phyloP scores from a whole-genome alignment of 2,329 filamentous ascomycete species.

The Aureobasidium mangrovei region DNA sequence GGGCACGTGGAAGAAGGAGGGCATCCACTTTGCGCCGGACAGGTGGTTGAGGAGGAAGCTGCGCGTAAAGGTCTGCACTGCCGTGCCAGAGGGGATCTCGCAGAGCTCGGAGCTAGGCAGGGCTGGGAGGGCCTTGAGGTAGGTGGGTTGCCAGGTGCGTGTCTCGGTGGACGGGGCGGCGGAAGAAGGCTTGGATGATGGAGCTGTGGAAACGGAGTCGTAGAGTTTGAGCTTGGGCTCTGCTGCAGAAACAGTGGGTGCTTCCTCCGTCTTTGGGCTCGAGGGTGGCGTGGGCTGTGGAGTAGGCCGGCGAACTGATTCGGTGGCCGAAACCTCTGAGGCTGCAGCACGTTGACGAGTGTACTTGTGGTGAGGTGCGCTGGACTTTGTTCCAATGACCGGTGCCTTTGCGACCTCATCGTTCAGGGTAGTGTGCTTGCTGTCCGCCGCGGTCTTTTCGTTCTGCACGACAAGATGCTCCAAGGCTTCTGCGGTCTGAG shows the following conservation, averaged over 20 bases:
- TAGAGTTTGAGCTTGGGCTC: neutral
- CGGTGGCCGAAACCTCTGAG: neutral
- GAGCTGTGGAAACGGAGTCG: neutral
- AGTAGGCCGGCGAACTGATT: neutral
- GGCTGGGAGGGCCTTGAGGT: constrained; percentile 26
- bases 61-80: constrained; percentile 30
- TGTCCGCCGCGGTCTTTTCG: neutral
- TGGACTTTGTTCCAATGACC: neutral
- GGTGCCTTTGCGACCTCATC: neutral
- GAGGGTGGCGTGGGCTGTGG: neutral
- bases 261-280: constrained; percentile 7
- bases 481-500: too few relatives aligned
- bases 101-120: constrained; percentile 15
- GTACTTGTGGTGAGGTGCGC: neutral
- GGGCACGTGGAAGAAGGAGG: constrained; percentile 32
- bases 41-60: constrained; percentile 31
- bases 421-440: neutral
- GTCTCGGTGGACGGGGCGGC: neutral
- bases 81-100: constrained; percentile 20
- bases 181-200: neutral
- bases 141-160: constrained; percentile 31
- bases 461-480: neutral
- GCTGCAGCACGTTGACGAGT: neutral
- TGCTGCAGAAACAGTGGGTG: constrained; percentile 10
- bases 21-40: constrained; percentile 32